Evolutionary conservation across 441 rosid genomes (phyloP), one percentile per base, ranked within the genome.

Genomic region (Lepidium campestre): DNA sequence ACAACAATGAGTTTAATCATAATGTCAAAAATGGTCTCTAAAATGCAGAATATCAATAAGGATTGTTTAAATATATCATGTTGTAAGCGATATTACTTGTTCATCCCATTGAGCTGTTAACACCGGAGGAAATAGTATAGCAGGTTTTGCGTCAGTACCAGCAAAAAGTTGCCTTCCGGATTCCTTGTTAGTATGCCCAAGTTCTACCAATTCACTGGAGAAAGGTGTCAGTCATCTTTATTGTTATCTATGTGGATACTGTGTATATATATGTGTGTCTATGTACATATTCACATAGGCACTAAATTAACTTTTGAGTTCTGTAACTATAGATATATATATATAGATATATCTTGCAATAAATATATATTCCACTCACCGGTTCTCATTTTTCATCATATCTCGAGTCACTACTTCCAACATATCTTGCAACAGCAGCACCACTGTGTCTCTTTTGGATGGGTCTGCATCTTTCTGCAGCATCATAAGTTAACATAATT

Each of bases 361-460:
- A n/a, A n/a, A n/a, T n/a, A 29, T 46, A 80, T 40, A 79, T 70
- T 74, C 72, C 61, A 79, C 96, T 75, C 49, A 92, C 99, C 98
- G 90, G 68, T 80, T 89, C 79, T 96, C 99, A 69, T 80, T 90
- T 81, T 87, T 89, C 98, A 89, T 90, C 97, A 93, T 87, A 82
- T 96, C 98, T 59, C 86, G 86, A 31, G 94, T 83, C 57, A 89
- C 93, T 54, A 96, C 96, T 85, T 93, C 98, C 75, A 96, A 76
- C 97, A 93, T 96, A 75, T 96, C 99, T 77, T 87, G 98, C 52
- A 96, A 83, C 78, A 90, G 69, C 65, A 95, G 78, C 61, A 90
- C 97, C 77, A 90, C 88, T 46, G 75, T 70, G 78, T 88, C 90
- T 70, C 79, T 76, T 81, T 90, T 86, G 69, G 90, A 79, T 74